phyloP scores from a whole-genome alignment of 305 asterid genomes.

The Rubia peregrina region DNA sequence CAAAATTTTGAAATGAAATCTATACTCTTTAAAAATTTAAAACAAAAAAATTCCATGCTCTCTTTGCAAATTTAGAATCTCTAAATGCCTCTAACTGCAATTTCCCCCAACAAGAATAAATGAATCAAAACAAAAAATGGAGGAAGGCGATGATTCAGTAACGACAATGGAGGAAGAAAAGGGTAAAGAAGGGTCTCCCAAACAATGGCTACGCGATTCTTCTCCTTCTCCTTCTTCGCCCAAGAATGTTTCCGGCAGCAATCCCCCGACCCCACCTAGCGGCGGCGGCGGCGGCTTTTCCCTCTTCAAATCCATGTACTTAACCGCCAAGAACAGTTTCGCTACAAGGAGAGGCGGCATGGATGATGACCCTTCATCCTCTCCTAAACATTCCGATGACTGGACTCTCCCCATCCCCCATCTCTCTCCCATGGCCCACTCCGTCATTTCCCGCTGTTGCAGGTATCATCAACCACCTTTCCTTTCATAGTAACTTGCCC shows the following conservation, averaged over 20 bases:
- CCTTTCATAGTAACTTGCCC: not conserved
- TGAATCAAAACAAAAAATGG: not conserved
- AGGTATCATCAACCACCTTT: constrained; percentile 25
- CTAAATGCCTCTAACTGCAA: not conserved
- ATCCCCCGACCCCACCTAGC: not conserved
- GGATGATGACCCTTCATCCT: not conserved
- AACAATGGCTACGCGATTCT: not conserved
- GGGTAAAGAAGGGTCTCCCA: constrained; percentile 1
- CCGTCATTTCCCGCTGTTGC: constrained; percentile 64
- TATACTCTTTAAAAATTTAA: too few relatives aligned
- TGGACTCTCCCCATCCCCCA: constrained; percentile 40
- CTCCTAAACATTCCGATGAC: not conserved
- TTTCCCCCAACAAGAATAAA: not conserved
- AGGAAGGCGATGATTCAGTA: not conserved
- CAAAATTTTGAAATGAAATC: too few relatives aligned
- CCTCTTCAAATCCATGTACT: constrained; percentile 3
- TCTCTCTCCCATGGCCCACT: constrained; percentile 58
- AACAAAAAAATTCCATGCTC: too few relatives aligned
- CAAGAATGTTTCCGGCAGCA: not conserved
- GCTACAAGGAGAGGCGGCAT: not conserved
- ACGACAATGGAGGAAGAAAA: constrained; percentile 5
- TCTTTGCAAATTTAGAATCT: too few relatives aligned
- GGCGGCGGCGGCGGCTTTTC: not conserved
- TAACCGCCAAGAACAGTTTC: not conserved
- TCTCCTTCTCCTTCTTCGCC: not conserved